These are phyloP conservation scores for Citrus maxima DNA, from an alignment of 345 rosid genomes.

Conservation along the genomic window DNA sequence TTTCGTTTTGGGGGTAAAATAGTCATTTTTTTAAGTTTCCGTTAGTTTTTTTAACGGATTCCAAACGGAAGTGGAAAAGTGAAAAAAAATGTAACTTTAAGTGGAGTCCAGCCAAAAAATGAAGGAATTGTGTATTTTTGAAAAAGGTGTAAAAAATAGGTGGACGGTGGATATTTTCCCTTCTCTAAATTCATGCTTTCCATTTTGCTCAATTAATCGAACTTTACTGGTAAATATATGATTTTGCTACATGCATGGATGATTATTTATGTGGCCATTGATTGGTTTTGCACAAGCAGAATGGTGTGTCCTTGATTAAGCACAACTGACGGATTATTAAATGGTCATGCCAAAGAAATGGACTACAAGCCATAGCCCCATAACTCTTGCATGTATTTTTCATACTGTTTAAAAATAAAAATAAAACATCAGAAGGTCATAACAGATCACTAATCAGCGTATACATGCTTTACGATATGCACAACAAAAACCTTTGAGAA, in stretches of 20 bases:
- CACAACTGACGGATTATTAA: slow-evolving; percentile 2
- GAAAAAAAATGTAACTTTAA: too few relatives aligned
- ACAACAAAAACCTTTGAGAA: too few relatives aligned
- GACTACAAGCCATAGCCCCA: not conserved
- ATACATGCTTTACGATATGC: too few relatives aligned
- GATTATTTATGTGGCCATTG: not conserved
- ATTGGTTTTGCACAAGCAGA: not conserved
- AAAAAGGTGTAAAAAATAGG: too few relatives aligned
- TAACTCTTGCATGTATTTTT: not conserved
- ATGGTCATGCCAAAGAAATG: not conserved
- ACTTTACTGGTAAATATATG: not conserved
- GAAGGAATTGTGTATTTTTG: too few relatives aligned
- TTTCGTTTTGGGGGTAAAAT: too few relatives aligned
- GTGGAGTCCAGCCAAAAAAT: too few relatives aligned
- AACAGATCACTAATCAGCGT: not conserved
- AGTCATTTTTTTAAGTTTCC: too few relatives aligned
- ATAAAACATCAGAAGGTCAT: not conserved
- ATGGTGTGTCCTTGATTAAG: slow-evolving; percentile 2
- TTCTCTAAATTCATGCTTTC: not conserved
- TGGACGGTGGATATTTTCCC: too few relatives aligned
- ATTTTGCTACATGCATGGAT: not conserved
- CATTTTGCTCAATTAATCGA: not conserved
- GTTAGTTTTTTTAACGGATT: too few relatives aligned
- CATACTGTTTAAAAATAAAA: not conserved
- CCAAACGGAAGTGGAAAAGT: too few relatives aligned